A percentile compares a stretch with the other conserved stretches of the same genome.
Conservation (phyloP, 2,329 filamentous ascomycete genomes). For the Phaeosphaeria sp. region DNA sequence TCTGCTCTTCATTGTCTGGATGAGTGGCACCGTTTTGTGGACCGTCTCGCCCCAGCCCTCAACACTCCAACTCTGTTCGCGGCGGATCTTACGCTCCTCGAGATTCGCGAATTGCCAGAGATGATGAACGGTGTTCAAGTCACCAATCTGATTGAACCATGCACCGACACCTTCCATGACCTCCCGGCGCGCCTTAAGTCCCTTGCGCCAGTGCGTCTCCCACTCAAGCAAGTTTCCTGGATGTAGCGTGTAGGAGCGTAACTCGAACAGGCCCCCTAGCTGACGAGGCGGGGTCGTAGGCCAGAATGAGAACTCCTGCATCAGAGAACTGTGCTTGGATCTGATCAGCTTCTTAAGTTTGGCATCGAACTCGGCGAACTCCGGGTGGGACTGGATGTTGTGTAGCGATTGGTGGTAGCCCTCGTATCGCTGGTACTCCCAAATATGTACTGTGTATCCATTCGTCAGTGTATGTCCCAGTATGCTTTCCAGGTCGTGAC, state of each 20-base stretch:
- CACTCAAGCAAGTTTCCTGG: constrained; percentile 96
- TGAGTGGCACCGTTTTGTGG: constrained; percentile 97
- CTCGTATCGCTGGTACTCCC: constrained; percentile 97
- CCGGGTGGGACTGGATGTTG: constrained; percentile 80
- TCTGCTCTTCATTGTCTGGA: constrained; percentile 94
- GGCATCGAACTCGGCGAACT: constrained; percentile 81
- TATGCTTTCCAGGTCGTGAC: not conserved
- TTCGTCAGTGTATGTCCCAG: constrained; percentile 13
- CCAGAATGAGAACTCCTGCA: constrained; percentile 99
- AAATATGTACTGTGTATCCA: constrained; percentile 85
- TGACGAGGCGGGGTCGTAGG: constrained; percentile 89
- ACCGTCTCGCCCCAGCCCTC: constrained; percentile 97
- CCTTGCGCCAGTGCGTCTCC: constrained; percentile 97
- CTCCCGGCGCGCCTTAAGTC: constrained; percentile 86
- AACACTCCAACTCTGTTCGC: constrained; percentile 94
- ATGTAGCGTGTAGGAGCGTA: constrained; percentile 94
- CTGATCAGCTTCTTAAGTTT: constrained; percentile 86
- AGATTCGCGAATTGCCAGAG: constrained; percentile 98
- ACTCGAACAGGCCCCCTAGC: constrained; percentile 91
- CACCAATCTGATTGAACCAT: constrained; percentile 98
- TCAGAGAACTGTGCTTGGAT: constrained; percentile 85
- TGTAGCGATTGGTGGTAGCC: constrained; percentile 94
- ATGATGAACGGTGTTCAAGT: constrained; percentile 96
- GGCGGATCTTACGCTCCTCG: constrained; percentile 86
- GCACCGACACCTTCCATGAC: constrained; percentile 99